Conservation (phyloP, 208 protist genomes). For the Wallacemonas sp. region DNA sequence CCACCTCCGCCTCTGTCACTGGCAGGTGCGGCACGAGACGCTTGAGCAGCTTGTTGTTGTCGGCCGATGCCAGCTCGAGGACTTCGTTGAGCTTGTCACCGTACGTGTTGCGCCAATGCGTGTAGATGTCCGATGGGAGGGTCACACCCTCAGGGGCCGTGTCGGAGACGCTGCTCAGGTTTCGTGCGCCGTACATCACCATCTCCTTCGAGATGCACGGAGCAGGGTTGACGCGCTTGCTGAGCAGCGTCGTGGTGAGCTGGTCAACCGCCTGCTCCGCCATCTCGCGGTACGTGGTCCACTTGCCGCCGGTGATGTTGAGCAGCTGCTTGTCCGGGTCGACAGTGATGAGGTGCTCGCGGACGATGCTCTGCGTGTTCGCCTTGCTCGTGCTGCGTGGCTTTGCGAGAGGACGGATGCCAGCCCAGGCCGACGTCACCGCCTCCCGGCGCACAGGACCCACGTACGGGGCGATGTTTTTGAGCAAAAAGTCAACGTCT, state of each 20-base stretch:
- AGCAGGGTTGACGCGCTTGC: slow-evolving; percentile 26
- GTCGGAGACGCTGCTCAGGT: slow-evolving; percentile 37
- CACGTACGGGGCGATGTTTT: slow-evolving; percentile 62
- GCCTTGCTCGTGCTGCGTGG: slow-evolving; percentile 18
- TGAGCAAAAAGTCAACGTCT: slow-evolving; percentile 91
- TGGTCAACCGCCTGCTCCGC: slow-evolving; percentile 89
- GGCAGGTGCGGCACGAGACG: slow-evolving; percentile 57
- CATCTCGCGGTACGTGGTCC: slow-evolving; percentile 96
- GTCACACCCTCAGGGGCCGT: slow-evolving; percentile 27
- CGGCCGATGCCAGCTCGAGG: slow-evolving; percentile 31
- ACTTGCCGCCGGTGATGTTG: slow-evolving; percentile 94
- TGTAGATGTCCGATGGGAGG: slow-evolving; percentile 60
- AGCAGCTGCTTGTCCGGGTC: slow-evolving; percentile 68
- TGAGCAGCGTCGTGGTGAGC: slow-evolving; percentile 48
- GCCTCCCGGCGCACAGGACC: slow-evolving; percentile 60
- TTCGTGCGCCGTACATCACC: slow-evolving; percentile 79
- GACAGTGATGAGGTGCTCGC: slow-evolving; percentile 92
- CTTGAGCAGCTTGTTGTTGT: slow-evolving; percentile 35
- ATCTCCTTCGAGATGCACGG: slow-evolving; percentile 78
- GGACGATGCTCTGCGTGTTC: slow-evolving; percentile 82
- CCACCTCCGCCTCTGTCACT: slow-evolving; percentile 88
- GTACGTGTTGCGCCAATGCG: slow-evolving; percentile 67
- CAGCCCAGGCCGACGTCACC: slow-evolving; percentile 83
- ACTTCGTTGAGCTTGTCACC: slow-evolving; percentile 62
- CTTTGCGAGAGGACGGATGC: slow-evolving; percentile 82